Percentiles rank a stretch among this genome's conserved stretches.
phyloP scores from a whole-genome alignment of 371 early-diverging fungal genomes.

The Gilbertella persicaria region DNA sequence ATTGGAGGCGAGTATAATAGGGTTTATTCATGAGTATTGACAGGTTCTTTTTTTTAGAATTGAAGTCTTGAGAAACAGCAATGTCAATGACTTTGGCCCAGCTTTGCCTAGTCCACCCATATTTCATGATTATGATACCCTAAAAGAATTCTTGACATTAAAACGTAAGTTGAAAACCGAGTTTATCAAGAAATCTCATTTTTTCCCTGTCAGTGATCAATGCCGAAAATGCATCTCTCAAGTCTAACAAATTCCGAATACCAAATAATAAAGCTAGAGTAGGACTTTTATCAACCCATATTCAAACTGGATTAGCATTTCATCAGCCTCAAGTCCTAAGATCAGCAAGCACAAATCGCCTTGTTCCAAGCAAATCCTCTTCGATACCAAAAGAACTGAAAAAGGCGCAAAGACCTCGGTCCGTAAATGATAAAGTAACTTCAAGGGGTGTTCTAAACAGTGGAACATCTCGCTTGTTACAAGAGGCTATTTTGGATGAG shows the following conservation, averaged over 20 bases:
- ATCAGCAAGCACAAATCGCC: slow-evolving; percentile 24
- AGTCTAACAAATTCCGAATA: slow-evolving; percentile 62
- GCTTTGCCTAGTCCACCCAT: slow-evolving; percentile 61
- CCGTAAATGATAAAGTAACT: slow-evolving; percentile 8
- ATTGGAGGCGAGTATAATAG: no score
- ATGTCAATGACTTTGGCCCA: slow-evolving; percentile 68
- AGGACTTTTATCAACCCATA: slow-evolving; percentile 42
- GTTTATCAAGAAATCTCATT: not conserved
- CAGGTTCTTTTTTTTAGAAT: slow-evolving; percentile 29
- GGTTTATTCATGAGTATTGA: no score
- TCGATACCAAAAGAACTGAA: not conserved
- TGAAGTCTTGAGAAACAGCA: slow-evolving; percentile 54
- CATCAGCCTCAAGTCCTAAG: slow-evolving; percentile 17
- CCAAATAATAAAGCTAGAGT: slow-evolving; percentile 57
- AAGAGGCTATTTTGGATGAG: slow-evolving; percentile 15
- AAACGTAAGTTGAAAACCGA: slow-evolving; percentile 37
- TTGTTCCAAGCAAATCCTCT: slow-evolving; percentile 4
- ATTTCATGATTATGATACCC: slow-evolving; percentile 45
- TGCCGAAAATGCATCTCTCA: slow-evolving; percentile 76
- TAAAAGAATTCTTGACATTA: slow-evolving; percentile 56
- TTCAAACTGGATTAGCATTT: slow-evolving; percentile 27
- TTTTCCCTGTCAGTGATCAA: slow-evolving; percentile 56
- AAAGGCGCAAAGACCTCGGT: slow-evolving; percentile 14
- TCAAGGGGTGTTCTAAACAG: slow-evolving; percentile 1
- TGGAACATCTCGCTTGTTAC: slow-evolving; percentile 10